Conservation (phyloP, 2,329 filamentous ascomycete species). For the Neonectria neomacrospora region DNA sequence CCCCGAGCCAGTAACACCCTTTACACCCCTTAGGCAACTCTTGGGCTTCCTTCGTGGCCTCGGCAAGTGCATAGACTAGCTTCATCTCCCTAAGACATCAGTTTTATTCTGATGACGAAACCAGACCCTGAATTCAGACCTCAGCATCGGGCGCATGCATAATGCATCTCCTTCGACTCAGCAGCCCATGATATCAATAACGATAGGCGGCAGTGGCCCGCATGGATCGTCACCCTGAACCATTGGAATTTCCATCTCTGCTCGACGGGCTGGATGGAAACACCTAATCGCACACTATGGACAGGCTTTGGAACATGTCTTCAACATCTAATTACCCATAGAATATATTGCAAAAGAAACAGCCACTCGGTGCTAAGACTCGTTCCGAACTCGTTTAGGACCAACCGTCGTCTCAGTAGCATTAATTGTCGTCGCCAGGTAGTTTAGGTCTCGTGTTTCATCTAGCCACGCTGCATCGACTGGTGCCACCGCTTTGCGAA, state of each 20-base stretch:
- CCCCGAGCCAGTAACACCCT: not conserved
- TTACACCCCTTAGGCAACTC: not conserved
- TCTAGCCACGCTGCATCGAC: slow-evolving; percentile 66
- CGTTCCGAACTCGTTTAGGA: slow-evolving; percentile 42
- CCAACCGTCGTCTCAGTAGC: slow-evolving; percentile 51
- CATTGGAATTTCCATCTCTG: not conserved
- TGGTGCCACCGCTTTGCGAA: slow-evolving; percentile 61
- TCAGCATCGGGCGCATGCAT: not conserved
- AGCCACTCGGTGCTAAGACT: slow-evolving; percentile 11
- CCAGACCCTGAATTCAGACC: too few species aligned
- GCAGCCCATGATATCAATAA: not conserved
- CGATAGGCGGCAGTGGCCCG: not conserved
- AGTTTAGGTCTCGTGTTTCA: slow-evolving; percentile 36
- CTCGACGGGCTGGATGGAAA: not conserved
- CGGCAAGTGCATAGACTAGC: too few species aligned
- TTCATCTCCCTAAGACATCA: too few species aligned
- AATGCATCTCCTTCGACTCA: too few species aligned
- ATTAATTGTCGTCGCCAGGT: slow-evolving; percentile 50
- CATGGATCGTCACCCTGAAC: not conserved
- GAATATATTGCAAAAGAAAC: not conserved
- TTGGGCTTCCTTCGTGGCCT: too few species aligned
- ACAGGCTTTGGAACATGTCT: too few species aligned
- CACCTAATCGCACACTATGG: too few species aligned
- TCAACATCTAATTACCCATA: not conserved
- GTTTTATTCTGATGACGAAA: too few species aligned